Conservation (phyloP, 768 basidiomycete species). For the Leccinum subgranulosum region DNA sequence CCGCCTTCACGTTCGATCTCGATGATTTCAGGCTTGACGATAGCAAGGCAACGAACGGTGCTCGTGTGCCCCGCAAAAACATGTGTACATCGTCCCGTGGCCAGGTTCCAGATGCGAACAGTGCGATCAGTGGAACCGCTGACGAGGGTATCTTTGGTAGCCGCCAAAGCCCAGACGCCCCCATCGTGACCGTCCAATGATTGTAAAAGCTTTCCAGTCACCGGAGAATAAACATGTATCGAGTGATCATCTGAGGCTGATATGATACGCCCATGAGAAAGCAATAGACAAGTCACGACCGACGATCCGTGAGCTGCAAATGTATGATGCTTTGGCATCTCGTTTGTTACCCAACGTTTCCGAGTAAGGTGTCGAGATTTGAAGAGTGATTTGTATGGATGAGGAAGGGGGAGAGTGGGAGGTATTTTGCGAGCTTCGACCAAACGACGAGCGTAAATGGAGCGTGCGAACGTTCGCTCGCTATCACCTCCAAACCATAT, state of each 20-base stretch:
- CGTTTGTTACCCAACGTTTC: slow-evolving; percentile 74
- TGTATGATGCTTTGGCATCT: slow-evolving; percentile 69
- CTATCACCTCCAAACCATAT: slow-evolving; percentile 89
- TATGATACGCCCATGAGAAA: slow-evolving; percentile 93
- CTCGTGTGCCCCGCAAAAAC: slow-evolving; percentile 95
- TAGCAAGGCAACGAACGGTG: slow-evolving; percentile 93
- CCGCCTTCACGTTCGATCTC: slow-evolving; percentile 67
- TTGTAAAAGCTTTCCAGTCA: slow-evolving; percentile 69
- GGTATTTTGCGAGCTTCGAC: slow-evolving; percentile 37
- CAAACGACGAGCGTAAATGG: slow-evolving; percentile 61
- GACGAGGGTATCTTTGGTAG: slow-evolving; percentile 82
- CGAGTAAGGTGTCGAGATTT: slow-evolving; percentile 83
- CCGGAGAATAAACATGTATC: slow-evolving; percentile 91
- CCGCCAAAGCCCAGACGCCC: slow-evolving; percentile 95
- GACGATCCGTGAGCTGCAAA: slow-evolving; percentile 87
- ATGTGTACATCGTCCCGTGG: slow-evolving; percentile 80
- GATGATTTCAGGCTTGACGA: slow-evolving; percentile 90
- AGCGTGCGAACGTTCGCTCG: slow-evolving; percentile 75
- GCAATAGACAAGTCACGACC: slow-evolving; percentile 94
- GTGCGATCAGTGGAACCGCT: slow-evolving; percentile 94
- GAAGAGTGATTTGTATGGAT: slow-evolving; percentile 91
- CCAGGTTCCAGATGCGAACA: slow-evolving; percentile 87
- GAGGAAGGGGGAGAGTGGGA: slow-evolving; percentile 62
- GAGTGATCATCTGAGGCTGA: slow-evolving; percentile 97
- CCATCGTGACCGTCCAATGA: slow-evolving; percentile 90